Evolutionary conservation across 1,284 basidiomycete species (phyloP).

Genomic region (Coniferiporia sulphurascens): DNA sequence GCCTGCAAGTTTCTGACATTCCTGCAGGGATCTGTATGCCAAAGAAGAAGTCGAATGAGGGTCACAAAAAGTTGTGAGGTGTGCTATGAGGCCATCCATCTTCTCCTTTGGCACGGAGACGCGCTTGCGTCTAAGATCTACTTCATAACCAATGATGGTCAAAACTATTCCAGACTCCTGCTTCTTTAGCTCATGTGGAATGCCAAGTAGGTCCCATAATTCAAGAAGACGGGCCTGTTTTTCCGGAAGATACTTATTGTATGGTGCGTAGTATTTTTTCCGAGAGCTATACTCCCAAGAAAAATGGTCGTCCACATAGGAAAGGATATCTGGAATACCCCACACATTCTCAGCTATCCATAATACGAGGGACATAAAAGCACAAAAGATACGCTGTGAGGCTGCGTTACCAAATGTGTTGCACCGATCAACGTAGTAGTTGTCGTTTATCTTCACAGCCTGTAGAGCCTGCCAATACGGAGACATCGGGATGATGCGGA

Average conservation of each 20-base stretch:
- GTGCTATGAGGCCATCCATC: conserved; percentile 19
- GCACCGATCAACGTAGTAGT: conserved; percentile 23
- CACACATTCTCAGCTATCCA: conserved; percentile 24
- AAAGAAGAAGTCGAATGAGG: neutral
- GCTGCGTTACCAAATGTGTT: conserved; percentile 23
- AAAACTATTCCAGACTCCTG: conserved; percentile 31
- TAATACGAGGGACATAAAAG: conserved; percentile 23
- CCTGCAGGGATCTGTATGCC: conserved; percentile 9
- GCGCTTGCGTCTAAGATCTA: conserved; percentile 29
- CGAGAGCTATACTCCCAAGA: conserved; percentile 22
- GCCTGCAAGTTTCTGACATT: conserved; percentile 26
- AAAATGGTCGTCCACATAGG: conserved; percentile 37
- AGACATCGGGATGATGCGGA: conserved; percentile 23
- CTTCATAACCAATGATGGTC: conserved; percentile 34
- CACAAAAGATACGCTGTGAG: conserved; percentile 21
- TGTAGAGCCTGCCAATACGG: conserved; percentile 25
- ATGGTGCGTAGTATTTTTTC: conserved; percentile 28
- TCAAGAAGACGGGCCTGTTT: conserved; percentile 31
- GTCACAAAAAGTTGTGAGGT: conserved; percentile 17
- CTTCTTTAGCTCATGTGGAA: conserved; percentile 36
- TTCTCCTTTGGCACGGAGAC: conserved; percentile 25
- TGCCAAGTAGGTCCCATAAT: conserved; percentile 37
- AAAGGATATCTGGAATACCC: conserved; percentile 24
- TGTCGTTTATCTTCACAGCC: conserved; percentile 17
- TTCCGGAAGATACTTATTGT: conserved; percentile 25